Evolutionary conservation across 2,329 filamentous ascomycete genomes (phyloP), one percentile per base, ranked within the genome.

Genomic region (Parastagonospora avenae): DNA sequence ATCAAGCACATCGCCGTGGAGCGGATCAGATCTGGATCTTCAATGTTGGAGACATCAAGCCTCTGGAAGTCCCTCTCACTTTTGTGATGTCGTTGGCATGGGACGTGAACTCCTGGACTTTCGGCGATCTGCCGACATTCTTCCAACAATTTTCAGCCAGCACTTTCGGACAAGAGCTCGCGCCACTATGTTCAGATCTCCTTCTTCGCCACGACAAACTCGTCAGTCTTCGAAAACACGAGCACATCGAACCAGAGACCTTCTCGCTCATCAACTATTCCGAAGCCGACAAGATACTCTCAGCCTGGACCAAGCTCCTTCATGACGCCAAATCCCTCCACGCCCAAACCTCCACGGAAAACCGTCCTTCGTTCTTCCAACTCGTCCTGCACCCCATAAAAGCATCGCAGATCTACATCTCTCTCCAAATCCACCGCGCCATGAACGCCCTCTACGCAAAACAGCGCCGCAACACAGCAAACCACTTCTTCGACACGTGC

Each of bases 301-400:
- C 31, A 10, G 32, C 16, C 9, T 55, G 44, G 48, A 16, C 3
- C 14, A 11, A 10, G 16, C 42, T 52, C n/a, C 35, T 42, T 8
- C 2, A 42, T 4, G 33, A 46, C 10, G 38, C 40, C 12, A 14
- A 42, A 42, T 2, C 19, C 27, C 40, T 42, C 15, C 16, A 14
- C 11, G 8, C 40, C 2, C 40, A 32, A 32, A 28, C 32, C 2
- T 28, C 32, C 67, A 87, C 5, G 73, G 77, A n/a, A 65, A 72
- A 12, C 74, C 69, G 81, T 60, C 72, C 83, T 7, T 77, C 85
- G 2, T 88, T 82, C 63, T 86, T 83, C 66, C 76, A 86, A 63
- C 78, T 82, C 54, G 76, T 85, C 8, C 74, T 82, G 2, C 82
- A 86, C 50, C 82, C 83, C 0, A 74, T 80, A 8, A 73, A 79